Percentiles rank a stretch among this genome's conserved stretches.
Conservation (phyloP, 2,329 filamentous ascomycete species). For the Curvularia verruculosa region DNA sequence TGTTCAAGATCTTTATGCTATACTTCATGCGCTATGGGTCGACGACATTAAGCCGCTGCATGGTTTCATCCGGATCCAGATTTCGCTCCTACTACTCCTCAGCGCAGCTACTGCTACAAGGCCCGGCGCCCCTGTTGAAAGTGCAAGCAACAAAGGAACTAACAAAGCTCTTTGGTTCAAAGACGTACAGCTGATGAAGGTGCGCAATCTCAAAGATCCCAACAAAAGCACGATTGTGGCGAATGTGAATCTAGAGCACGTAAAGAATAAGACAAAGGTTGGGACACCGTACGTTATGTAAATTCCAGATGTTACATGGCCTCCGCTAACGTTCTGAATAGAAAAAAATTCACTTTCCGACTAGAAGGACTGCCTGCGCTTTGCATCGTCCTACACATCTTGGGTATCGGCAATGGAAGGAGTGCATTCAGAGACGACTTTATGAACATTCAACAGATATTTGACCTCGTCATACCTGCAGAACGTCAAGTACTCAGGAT, state of each 20-base stretch:
- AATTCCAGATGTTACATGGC: slow-evolving; percentile 2
- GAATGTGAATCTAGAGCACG: slow-evolving; percentile 27
- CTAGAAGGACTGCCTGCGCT: slow-evolving; percentile 22
- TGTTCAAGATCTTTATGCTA: slow-evolving; percentile 29
- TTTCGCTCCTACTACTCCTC: slow-evolving; percentile 30
- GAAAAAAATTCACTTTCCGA: slow-evolving; percentile 28
- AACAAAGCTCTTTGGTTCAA: slow-evolving; percentile 25
- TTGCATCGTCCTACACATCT: slow-evolving; percentile 26
- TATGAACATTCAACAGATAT: slow-evolving; percentile 24
- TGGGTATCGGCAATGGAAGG: slow-evolving; percentile 19
- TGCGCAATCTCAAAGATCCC: slow-evolving; percentile 20
- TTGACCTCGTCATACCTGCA: slow-evolving; percentile 23
- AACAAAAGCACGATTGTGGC: slow-evolving; percentile 21
- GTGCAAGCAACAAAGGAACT: slow-evolving; percentile 1
- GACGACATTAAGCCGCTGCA: slow-evolving; percentile 25
- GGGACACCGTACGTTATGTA: slow-evolving; percentile 21
- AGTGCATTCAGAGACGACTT: slow-evolving; percentile 22
- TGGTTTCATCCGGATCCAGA: slow-evolving; percentile 24
- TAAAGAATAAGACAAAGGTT: slow-evolving; percentile 29
- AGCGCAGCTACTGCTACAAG: slow-evolving; percentile 26
- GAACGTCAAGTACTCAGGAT: slow-evolving; percentile 21
- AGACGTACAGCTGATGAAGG: slow-evolving; percentile 28
- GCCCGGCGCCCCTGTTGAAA: slow-evolving; percentile 21
- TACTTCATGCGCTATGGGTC: slow-evolving; percentile 27
- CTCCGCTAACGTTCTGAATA: slow-evolving; percentile 16